These are phyloP conservation scores for Yarrowia deformans DNA, from an alignment of 805 yeast species.

Conservation along the genomic window DNA sequence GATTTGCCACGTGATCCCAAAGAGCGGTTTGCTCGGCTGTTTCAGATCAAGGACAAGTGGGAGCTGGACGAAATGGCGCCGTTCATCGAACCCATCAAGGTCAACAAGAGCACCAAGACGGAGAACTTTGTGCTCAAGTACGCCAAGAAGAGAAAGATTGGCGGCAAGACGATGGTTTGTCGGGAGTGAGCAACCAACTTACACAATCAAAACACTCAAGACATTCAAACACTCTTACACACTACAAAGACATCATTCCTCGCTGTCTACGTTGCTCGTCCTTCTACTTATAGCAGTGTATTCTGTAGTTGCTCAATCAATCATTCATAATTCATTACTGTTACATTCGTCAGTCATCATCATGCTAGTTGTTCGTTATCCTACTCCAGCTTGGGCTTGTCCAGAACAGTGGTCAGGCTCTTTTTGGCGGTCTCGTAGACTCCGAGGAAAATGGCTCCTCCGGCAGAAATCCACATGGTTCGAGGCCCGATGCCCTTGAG, in stretches of 20 bases:
- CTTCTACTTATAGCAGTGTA: no score
- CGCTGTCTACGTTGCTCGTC: no score
- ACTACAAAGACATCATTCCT: no score
- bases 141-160: constrained; percentile 59
- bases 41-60: constrained; percentile 66
- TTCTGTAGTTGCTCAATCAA: no score
- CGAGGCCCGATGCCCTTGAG: constrained; percentile 91
- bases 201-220: no score
- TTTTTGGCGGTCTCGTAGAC: constrained; percentile 70
- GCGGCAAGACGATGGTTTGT: constrained; percentile 17
- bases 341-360: constrained; percentile 9
- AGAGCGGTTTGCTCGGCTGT: constrained; percentile 60
- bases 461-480: constrained; percentile 97
- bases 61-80: constrained; percentile 67
- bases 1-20: constrained; percentile 59
- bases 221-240: no score
- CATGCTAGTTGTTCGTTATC: neutral
- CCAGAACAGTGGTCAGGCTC: neutral
- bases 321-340: constrained; percentile 21
- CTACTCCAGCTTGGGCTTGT: constrained; percentile 15
- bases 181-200: no score
- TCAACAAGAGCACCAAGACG: constrained; percentile 57
- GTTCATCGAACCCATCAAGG: constrained; percentile 65
- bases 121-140: constrained; percentile 69
- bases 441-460: constrained; percentile 97